Evolutionary conservation across 2,329 filamentous ascomycete genomes (phyloP).

Genomic region (Fusarium tupiense): DNA sequence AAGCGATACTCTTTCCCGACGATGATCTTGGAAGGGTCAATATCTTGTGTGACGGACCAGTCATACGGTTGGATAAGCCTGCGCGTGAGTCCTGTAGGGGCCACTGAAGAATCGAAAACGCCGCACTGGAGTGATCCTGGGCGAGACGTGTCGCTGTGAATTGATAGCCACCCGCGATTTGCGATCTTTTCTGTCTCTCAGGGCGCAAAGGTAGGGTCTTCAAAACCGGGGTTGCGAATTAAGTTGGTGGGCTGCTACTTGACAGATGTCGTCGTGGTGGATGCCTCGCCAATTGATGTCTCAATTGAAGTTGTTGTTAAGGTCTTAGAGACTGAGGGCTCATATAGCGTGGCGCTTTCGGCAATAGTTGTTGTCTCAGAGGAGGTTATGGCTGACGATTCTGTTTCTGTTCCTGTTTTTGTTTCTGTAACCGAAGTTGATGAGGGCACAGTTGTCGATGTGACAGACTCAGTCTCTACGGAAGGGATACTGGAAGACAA

Average conservation of each 20-base stretch:
- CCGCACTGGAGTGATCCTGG: not conserved
- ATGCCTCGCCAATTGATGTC: not conserved
- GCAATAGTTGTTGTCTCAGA: not conserved
- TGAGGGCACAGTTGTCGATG: too few relatives aligned
- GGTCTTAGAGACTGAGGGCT: not conserved
- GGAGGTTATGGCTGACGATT: not conserved
- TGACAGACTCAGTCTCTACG: not conserved
- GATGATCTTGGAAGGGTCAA: not conserved
- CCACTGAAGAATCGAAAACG: not conserved
- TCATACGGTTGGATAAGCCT: not conserved
- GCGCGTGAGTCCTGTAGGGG: not conserved
- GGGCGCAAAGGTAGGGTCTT: not conserved
- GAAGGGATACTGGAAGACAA: too few relatives aligned
- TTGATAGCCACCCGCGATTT: not conserved
- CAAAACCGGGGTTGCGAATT: not conserved
- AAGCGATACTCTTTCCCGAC: not conserved
- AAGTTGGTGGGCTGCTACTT: not conserved
- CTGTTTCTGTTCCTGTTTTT: not conserved
- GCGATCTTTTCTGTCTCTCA: not conserved
- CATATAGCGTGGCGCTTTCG: not conserved
- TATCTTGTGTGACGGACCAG: not conserved
- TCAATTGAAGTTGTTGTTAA: not conserved
- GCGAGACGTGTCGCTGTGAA: not conserved
- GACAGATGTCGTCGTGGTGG: not conserved
- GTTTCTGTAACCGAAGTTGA: not conserved